phyloP scores from a whole-genome alignment of 2,329 filamentous ascomycete genomes.

The Xylariaceae sp. region DNA sequence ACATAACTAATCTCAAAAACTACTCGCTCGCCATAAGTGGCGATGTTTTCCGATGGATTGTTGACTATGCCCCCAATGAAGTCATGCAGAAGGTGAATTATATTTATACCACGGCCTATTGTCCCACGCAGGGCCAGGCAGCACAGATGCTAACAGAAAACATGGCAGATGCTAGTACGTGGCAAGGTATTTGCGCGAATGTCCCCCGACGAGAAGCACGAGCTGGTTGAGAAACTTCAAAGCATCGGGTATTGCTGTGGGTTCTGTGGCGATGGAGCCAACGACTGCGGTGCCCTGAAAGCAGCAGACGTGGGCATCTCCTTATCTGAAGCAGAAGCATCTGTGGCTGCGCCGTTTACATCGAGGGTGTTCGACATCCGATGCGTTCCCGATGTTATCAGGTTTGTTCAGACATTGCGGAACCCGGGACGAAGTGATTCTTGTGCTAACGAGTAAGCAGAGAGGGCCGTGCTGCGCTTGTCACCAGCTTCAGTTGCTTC shows the following conservation, averaged over 20 bases:
- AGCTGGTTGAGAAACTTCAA: constrained; percentile 93
- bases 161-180: constrained; percentile 70
- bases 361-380: constrained; percentile 93
- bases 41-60: constrained; percentile 93
- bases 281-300: constrained; percentile 94
- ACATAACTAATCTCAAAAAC: constrained; percentile 73
- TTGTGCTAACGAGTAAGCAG: constrained; percentile 36
- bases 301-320: constrained; percentile 97
- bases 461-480: constrained; percentile 86
- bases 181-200: constrained; percentile 96
- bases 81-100: constrained; percentile 61
- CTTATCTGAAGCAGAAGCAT: constrained; percentile 93
- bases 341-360: constrained; percentile 96
- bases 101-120: background rate
- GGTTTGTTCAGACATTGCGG: constrained; percentile 39
- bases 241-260: constrained; percentile 92
- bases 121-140: too few species aligned
- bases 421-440: background rate
- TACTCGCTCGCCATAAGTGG: constrained; percentile 87
- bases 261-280: constrained; percentile 95
- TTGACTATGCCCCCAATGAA: constrained; percentile 82
- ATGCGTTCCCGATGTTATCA: constrained; percentile 88
- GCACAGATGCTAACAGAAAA: too few species aligned
- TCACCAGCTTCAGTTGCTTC: constrained; percentile 99
- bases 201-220: constrained; percentile 98